phyloP scores from a whole-genome alignment of 2,329 filamentous ascomycete species.

The Aspergillus felis region DNA sequence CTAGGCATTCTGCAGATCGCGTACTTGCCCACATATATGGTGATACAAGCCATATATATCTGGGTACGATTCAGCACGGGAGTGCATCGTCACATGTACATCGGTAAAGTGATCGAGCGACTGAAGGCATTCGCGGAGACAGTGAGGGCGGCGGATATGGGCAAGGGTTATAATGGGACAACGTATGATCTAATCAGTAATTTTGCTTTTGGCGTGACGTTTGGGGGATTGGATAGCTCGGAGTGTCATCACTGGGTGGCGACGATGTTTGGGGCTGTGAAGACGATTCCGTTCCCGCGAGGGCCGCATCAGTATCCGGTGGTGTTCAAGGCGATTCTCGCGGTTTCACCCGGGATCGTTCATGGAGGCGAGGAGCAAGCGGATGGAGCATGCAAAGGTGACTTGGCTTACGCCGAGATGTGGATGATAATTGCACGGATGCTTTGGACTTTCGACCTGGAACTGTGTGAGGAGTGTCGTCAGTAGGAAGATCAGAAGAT shows the following conservation, averaged over 20 bases:
- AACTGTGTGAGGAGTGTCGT: constrained; percentile 32
- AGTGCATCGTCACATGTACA: constrained; percentile 25
- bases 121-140: constrained; percentile 12
- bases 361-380: neutral
- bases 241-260: constrained; percentile 21
- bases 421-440: constrained; percentile 46
- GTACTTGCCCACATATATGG: no score
- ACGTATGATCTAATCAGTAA: constrained; percentile 3
- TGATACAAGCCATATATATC: no score
- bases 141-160: constrained; percentile 13
- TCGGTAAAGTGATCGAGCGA: constrained; percentile 25
- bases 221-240: constrained; percentile 18
- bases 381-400: constrained; percentile 15
- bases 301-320: constrained; percentile 5
- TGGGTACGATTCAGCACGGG: no score
- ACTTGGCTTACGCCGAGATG: constrained; percentile 50
- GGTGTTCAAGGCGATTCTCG: neutral
- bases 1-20: no score
- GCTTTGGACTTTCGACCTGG: constrained; percentile 49
- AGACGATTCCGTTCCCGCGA: neutral
- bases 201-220: constrained; percentile 22
- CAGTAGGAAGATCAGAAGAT: constrained; percentile 38
- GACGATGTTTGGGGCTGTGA: constrained; percentile 13
- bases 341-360: neutral
- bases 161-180: no score